Evolutionary conservation across 805 yeast genomes (phyloP).

Genomic region (Myxozyma nipponensis): DNA sequence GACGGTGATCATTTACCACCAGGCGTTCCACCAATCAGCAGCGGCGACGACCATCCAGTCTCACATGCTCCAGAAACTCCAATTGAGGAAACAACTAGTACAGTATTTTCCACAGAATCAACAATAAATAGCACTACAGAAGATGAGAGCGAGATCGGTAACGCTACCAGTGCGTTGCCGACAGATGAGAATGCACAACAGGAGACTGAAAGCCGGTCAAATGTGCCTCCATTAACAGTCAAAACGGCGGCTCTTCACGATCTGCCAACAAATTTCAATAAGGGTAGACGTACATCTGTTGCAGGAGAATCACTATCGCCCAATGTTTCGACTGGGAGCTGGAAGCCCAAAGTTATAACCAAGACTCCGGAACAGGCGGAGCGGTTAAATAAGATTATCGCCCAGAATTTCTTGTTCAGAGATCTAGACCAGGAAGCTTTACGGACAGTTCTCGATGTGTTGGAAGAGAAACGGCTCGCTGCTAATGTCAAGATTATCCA

Average conservation of each 20-base stretch:
- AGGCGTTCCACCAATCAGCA: conserved; percentile 1
- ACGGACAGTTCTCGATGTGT: conserved; percentile 74
- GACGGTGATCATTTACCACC: neutral
- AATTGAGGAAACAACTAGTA: neutral
- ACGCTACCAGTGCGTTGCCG: neutral
- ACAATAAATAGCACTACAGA: neutral
- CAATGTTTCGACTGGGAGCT: conserved; percentile 37
- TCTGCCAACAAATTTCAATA: conserved; percentile 25
- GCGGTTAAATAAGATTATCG: conserved; percentile 66
- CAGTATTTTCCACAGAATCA: neutral
- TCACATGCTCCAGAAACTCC: neutral
- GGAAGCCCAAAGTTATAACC: conserved; percentile 28
- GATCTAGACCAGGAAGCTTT: conserved; percentile 76
- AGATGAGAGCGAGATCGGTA: neutral
- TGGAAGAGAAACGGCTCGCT: conserved; percentile 61
- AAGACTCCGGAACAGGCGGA: conserved; percentile 51
- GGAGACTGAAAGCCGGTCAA: conserved; percentile 2
- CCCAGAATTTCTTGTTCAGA: conserved; percentile 78
- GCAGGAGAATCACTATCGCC: conserved; percentile 27
- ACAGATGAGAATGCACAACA: conserved; percentile 2
- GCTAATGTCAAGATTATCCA: conserved; percentile 52
- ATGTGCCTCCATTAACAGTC: neutral
- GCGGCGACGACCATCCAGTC: neutral
- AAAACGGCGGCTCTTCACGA: conserved; percentile 1
- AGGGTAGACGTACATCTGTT: conserved; percentile 27